phyloP scores from a whole-genome alignment of 2,329 filamentous ascomycete species.

The Fusarium falciforme region DNA sequence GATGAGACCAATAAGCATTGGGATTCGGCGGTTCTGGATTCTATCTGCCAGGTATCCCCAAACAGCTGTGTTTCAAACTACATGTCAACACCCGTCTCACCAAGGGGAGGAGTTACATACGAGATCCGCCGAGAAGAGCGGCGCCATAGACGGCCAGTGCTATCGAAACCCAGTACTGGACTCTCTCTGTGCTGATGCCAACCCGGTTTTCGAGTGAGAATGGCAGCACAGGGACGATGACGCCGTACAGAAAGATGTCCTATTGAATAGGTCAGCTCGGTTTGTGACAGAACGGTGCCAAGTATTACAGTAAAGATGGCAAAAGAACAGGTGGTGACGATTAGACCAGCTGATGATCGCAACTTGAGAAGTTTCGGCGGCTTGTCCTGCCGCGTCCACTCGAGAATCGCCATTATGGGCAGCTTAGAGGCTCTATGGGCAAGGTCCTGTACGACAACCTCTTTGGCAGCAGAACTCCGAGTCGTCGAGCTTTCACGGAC shows the following conservation, averaged over 20 bases:
- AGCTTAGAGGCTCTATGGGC: not conserved
- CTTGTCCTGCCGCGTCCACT: slow-evolving; percentile 32
- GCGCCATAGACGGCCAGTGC: slow-evolving; percentile 50
- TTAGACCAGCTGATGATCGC: slow-evolving; percentile 48
- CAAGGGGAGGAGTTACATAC: slow-evolving; percentile 34
- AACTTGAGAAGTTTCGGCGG: slow-evolving; percentile 44
- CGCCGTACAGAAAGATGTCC: slow-evolving; percentile 51
- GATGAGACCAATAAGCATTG: slow-evolving; percentile 49
- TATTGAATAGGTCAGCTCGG: slow-evolving; percentile 20
- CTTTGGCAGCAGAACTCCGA: not conserved
- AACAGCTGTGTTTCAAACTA: slow-evolving; percentile 39
- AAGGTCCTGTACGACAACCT: not conserved
- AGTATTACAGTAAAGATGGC: slow-evolving; percentile 50
- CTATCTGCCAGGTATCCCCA: slow-evolving; percentile 52
- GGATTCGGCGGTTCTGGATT: slow-evolving; percentile 46
- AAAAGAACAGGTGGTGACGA: slow-evolving; percentile 48
- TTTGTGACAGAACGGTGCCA: not conserved
- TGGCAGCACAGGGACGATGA: slow-evolving; percentile 50
- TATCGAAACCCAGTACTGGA: slow-evolving; percentile 52
- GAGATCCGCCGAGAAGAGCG: slow-evolving; percentile 46
- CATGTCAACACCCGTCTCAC: not conserved
- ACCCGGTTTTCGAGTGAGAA: slow-evolving; percentile 45
- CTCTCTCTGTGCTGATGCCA: slow-evolving; percentile 40
- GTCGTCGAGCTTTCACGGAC: not conserved
- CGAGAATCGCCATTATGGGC: slow-evolving; percentile 28